Evolutionary conservation across 176 grass and related monocot genomes (phyloP), one percentile per base, ranked within the genome.

Genomic region (Chrysopogon serrulatus): DNA sequence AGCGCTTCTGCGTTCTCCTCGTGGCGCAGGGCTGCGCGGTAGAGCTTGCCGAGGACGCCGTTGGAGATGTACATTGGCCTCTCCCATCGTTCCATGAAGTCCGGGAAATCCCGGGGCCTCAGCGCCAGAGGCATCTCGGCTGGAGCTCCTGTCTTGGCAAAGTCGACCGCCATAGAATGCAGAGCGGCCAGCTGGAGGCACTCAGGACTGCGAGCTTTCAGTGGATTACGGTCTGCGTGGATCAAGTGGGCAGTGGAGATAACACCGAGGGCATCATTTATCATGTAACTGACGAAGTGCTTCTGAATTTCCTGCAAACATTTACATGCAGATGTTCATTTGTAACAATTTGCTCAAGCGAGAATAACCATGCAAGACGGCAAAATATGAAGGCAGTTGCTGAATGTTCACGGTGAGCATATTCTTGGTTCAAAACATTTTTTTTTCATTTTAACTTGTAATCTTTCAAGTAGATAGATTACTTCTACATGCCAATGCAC

Each of bases 131-230:
- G 93, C 91, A 98, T 95, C 78, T 93, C 91, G 18, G 96, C 96
- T 56, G 91, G 91, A 84, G 85, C 80, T 54, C 96, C 96, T 0
- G 93, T 89, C 88, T 98, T 95, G 56, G 96, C 96, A 12, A 98
- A 98, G 62, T 98, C 96, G 0, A 98, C 93, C 1, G 93, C 91
- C 96, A 93, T 95, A 68, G 96, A 98, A 65, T 98, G 96, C 65
- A 98, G 84, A 61, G 83, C 78, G 1, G 96, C 96, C 37, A 95
- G 86, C 80, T 95, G 63, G 23, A 98, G 83, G 87, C 96, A 95
- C 75, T 92, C 92, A 0, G 82, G 59, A 41, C 93, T 92, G 18
- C 89, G 89, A 45, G 93, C 91, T 95, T 98, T 98, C 73, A 71
- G 35, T 27, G 87, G 93, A 42, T 88, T 51, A 44, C 89, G 82